Base-by-base conservation (phyloP, 176 grass and related monocot species). In the Thinopyrum elongatum region DNA sequence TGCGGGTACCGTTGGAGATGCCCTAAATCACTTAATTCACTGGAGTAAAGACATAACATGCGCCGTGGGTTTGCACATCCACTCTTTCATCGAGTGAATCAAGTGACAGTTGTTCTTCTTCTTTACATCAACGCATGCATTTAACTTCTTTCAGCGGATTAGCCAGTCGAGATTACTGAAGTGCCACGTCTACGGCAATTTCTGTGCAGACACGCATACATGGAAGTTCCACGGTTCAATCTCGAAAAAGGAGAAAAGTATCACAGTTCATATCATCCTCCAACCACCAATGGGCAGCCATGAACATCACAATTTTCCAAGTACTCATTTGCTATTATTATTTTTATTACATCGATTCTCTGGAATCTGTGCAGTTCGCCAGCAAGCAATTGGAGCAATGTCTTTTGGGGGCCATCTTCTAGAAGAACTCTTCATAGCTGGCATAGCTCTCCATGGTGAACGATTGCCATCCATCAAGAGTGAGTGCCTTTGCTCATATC, bases 401-500 rank as follows among this genome's bases (percentile, higher is more conserved):
- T 4, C 70, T 82, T 69, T 78, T 63, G 53, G 61, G 28, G 36
- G 15, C 2, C 74, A 31, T 51, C 28, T 41, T 61, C 71, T 39
- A 71, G 17, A 49, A 4, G 31, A 82, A 29, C 66, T 65, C 73
- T 73, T 67, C 76, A 76, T 23, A 60, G 46, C 76, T 63, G n/a
- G 66, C 15, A 36, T 15, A 87, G 33, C 84, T 83, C 41, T 9
- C 19, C 9, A 22, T 57, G 70, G 72, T n/a, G 22, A 15, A 22
- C 31, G 42, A 83, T 44, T 80, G 44, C 14, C n/a, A 57, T 89
- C 60, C 7, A 59, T 16, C 9, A 80, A 58, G 63, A 55, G 81
- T 23, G 68, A 16, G 49, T 76, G n/a, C 51, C 66, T 51, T 22
- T 80, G 82, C 74, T 91, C 62, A 91, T 64, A 91, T 81, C 78